phyloP scores from a whole-genome alignment of 768 basidiomycete genomes.

The Boletus insuetus region DNA sequence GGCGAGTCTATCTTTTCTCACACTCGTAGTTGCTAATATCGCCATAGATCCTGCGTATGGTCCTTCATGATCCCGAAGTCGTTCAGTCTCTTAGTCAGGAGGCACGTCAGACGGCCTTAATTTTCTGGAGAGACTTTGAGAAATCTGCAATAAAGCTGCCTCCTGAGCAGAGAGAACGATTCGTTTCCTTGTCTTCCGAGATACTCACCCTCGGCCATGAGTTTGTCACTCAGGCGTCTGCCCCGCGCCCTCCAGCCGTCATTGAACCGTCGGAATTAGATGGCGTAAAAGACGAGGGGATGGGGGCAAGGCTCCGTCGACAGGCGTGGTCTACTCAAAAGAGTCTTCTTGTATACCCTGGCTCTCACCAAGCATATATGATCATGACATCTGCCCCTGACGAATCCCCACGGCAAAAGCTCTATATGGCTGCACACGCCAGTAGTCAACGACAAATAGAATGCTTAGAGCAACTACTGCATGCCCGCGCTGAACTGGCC shows the following conservation, averaged over 20 bases:
- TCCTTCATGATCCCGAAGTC: slow-evolving; percentile 66
- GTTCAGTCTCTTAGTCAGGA: slow-evolving; percentile 66
- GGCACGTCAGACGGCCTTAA: slow-evolving; percentile 83
- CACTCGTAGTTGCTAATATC: slow-evolving; percentile 16
- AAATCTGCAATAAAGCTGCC: slow-evolving; percentile 94
- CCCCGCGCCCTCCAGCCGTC: slow-evolving; percentile 60
- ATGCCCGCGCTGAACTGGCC: slow-evolving; percentile 79
- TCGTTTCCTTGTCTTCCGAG: slow-evolving; percentile 87
- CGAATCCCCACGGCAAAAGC: slow-evolving; percentile 75
- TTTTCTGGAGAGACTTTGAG: slow-evolving; percentile 96
- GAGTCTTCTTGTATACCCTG: slow-evolving; percentile 77
- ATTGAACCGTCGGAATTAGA: slow-evolving; percentile 68
- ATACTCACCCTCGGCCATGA: slow-evolving; percentile 84
- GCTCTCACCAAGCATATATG: slow-evolving; percentile 89
- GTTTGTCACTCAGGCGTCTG: slow-evolving; percentile 70
- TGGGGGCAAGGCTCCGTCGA: slow-evolving; percentile 69
- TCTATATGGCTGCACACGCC: slow-evolving; percentile 81
- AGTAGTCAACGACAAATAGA: slow-evolving; percentile 74
- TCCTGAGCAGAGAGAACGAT: slow-evolving; percentile 68
- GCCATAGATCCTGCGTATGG: slow-evolving; percentile 63
- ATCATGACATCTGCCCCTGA: slow-evolving; percentile 86
- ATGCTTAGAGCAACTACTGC: slow-evolving; percentile 71
- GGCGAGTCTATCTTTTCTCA: slow-evolving; percentile 46
- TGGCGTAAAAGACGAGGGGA: slow-evolving; percentile 73
- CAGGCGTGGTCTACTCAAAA: slow-evolving; percentile 77